These are phyloP conservation scores for Tetrahymena elliotti DNA, from an alignment of 73 alveolate genomes.

Conservation along the genomic window DNA sequence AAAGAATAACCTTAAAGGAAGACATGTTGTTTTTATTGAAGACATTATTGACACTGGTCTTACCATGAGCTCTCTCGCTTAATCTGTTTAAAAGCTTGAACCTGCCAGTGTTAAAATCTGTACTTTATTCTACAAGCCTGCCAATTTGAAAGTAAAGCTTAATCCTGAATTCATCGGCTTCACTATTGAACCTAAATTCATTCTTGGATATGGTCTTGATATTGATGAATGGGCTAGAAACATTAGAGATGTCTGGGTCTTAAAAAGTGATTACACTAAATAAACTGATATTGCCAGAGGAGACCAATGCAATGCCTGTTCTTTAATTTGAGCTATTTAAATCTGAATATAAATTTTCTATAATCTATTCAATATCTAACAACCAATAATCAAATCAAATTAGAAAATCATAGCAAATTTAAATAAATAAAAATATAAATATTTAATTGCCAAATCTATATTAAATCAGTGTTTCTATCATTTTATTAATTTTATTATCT, in stretches of 20 bases:
- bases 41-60: constrained; percentile 5
- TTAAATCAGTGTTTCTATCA: too few species aligned
- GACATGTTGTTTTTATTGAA: background rate
- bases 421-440: too few species aligned
- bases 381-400: too few species aligned
- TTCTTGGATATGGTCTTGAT: constrained; percentile 2
- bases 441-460: background rate
- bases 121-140: background rate
- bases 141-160: background rate
- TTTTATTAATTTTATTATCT: too few species aligned
- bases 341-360: too few species aligned
- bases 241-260: background rate
- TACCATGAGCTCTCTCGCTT: background rate
- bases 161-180: background rate
- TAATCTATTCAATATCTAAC: background rate
- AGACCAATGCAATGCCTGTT: background rate
- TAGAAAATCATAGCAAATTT: background rate
- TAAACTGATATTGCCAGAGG: background rate
- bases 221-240: constrained; percentile 8
- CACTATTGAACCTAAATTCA: background rate
- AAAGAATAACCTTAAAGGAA: background rate
- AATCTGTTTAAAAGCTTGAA: background rate
- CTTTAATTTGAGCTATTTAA: background rate
- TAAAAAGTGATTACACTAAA: background rate
- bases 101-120: background rate